Conservation (phyloP, 2,329 filamentous ascomycete species). For the Alternaria tenuissima region DNA sequence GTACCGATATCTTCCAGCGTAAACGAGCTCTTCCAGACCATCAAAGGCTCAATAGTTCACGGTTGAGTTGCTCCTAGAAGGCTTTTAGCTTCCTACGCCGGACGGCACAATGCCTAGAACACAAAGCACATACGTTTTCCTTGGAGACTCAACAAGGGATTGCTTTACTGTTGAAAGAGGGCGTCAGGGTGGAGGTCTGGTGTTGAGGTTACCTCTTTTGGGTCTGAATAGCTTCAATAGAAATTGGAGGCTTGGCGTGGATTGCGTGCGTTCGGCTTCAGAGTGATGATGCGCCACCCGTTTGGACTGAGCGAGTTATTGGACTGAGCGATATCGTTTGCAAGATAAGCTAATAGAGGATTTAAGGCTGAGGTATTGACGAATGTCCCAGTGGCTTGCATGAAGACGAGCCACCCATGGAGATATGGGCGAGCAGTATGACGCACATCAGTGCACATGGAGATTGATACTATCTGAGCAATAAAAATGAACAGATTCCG, state of each 20-base stretch:
- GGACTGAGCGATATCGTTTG: background rate
- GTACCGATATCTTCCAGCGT: background rate
- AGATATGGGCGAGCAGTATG: background rate
- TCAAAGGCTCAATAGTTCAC: background rate
- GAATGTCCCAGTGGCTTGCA: conserved; percentile 2
- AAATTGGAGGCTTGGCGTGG: conserved; percentile 28
- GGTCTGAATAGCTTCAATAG: conserved; percentile 44
- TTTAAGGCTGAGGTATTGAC: background rate
- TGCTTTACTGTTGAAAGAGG: conserved; percentile 19
- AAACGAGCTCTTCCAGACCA: conserved; percentile 12
- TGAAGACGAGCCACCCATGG: background rate
- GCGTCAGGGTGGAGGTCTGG: conserved; percentile 19
- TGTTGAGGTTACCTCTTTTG: conserved; percentile 28
- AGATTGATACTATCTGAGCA: background rate
- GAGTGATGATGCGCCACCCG: background rate
- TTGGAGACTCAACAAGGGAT: conserved; percentile 23
- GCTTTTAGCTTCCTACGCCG: conserved; percentile 8
- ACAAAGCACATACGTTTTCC: conserved; percentile 20
- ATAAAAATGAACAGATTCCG: background rate
- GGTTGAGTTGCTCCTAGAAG: conserved; percentile 14
- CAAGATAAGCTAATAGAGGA: background rate
- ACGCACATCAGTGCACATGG: background rate
- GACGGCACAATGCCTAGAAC: conserved; percentile 5
- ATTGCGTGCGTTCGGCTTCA: conserved; percentile 1
- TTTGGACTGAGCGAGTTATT: background rate